These are phyloP conservation scores for Candida boidinii DNA, from an alignment of 805 yeast species.

Conservation along the genomic window DNA sequence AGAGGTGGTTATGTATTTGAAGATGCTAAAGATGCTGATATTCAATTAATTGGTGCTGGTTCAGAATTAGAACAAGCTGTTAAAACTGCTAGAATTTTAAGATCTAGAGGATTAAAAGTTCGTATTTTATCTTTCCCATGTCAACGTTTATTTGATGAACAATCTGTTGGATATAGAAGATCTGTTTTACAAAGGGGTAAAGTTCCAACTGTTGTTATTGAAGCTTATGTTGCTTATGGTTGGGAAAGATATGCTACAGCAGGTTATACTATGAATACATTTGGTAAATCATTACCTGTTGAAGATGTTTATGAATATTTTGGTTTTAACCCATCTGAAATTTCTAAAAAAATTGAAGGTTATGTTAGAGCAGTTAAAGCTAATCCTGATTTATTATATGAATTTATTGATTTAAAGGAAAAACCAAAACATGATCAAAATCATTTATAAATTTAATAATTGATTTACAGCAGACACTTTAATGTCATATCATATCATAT, in stretches of 20 bases:
- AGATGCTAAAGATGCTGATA: slow-evolving; percentile 12
- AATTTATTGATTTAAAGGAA: slow-evolving; percentile 5
- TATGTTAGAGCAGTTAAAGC: slow-evolving; percentile 37
- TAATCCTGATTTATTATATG: slow-evolving; percentile 5
- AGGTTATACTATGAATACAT: slow-evolving; percentile 23
- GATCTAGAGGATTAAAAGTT: slow-evolving; percentile 15
- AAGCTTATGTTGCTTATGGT: slow-evolving; percentile 26
- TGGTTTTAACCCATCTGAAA: slow-evolving; percentile 88
- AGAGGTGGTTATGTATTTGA: slow-evolving; percentile 22
- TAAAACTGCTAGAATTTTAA: slow-evolving; percentile 18
- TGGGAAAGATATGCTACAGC: slow-evolving; percentile 30
- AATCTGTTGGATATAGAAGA: slow-evolving; percentile 18
- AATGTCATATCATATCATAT: too few relatives aligned
- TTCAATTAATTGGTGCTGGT: slow-evolving; percentile 22
- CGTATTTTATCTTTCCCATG: slow-evolving; percentile 25
- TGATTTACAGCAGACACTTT: too few relatives aligned
- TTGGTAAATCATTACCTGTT: slow-evolving; percentile 46
- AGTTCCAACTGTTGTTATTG: slow-evolving; percentile 24
- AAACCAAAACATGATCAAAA: slow-evolving; percentile 7
- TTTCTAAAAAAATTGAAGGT: slow-evolving; percentile 77
- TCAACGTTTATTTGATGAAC: slow-evolving; percentile 22
- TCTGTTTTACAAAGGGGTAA: slow-evolving; percentile 17
- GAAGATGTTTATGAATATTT: slow-evolving; percentile 73
- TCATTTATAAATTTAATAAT: background rate
- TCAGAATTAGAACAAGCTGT: slow-evolving; percentile 22